These are phyloP conservation scores for Tephrocybe sp. DNA, from an alignment of 768 basidiomycete genomes.

Conservation along the genomic window DNA sequence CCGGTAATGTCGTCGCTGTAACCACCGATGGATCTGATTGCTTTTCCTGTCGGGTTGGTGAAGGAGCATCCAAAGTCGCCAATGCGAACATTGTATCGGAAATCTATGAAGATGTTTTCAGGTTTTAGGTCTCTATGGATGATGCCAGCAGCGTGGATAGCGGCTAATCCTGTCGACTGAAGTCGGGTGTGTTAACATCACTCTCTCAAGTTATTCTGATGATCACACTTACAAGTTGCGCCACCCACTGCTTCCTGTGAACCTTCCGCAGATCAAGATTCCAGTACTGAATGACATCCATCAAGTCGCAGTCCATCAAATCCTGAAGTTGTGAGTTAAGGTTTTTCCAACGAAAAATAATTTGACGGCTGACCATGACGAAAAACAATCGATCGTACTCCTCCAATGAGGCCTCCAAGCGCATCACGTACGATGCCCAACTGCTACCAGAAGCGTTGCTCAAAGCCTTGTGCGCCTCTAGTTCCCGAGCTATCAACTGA, in stretches of 20 bases:
- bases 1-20: slow-evolving; percentile 30
- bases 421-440: slow-evolving; percentile 37
- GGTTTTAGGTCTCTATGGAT: slow-evolving; percentile 72
- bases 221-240: slow-evolving; percentile 34
- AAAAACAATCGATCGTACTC: slow-evolving; percentile 30
- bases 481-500: slow-evolving; percentile 28
- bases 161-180: slow-evolving; percentile 39
- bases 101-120: slow-evolving; percentile 65
- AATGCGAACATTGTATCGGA: slow-evolving; percentile 37
- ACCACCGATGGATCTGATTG: slow-evolving; percentile 12
- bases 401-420: slow-evolving; percentile 35
- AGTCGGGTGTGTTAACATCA: too few relatives aligned
- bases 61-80: slow-evolving; percentile 41
- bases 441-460: slow-evolving; percentile 17
- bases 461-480: slow-evolving; percentile 34
- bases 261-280: slow-evolving; percentile 21
- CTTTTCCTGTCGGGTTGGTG: slow-evolving; percentile 8
- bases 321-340: slow-evolving; percentile 32
- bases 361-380: slow-evolving; percentile 34
- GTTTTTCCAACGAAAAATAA: too few relatives aligned
- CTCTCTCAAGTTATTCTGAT: too few relatives aligned
- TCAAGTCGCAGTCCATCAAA: slow-evolving; percentile 38
- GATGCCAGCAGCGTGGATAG: slow-evolving; percentile 59
- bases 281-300: slow-evolving; percentile 24
- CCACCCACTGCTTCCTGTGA: slow-evolving; percentile 37